Percentiles rank a stretch among this genome's conserved stretches.
Conservation (phyloP, 1,284 basidiomycete genomes). For the Pyrrhoderma lamaoense region DNA sequence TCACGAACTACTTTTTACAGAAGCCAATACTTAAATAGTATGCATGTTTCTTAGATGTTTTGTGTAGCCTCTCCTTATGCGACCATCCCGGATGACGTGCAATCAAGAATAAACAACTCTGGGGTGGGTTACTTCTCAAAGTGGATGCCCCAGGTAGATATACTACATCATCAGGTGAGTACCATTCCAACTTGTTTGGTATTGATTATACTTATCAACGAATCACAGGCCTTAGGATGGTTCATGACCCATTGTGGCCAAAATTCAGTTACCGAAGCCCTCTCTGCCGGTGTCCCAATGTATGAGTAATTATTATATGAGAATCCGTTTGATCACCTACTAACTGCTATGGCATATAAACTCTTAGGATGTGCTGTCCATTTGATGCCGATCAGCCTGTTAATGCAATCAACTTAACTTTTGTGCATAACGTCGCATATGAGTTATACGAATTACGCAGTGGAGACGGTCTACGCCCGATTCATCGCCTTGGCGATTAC, state of each 20-base stretch:
- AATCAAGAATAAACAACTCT: conserved; percentile 11
- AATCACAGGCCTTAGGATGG: conserved; percentile 18
- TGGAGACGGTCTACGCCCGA: conserved; percentile 21
- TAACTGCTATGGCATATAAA: too few relatives aligned
- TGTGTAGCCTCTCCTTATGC: conserved; percentile 10
- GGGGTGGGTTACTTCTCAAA: conserved; percentile 9
- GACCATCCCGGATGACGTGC: conserved; percentile 9
- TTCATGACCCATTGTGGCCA: conserved; percentile 19
- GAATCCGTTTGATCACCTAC: too few relatives aligned
- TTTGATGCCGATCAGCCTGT: conserved; percentile 23
- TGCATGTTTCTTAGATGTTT: conserved; percentile 4
- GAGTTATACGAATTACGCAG: conserved; percentile 25
- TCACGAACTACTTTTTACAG: too few relatives aligned
- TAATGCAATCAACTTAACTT: conserved; percentile 22
- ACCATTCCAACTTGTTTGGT: not conserved
- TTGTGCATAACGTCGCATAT: conserved; percentile 23
- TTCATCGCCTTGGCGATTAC: conserved; percentile 10
- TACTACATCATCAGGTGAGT: conserved; percentile 14
- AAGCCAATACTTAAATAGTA: not conserved
- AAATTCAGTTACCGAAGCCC: conserved; percentile 17
- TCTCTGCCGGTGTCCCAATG: conserved; percentile 17
- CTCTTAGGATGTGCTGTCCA: conserved; percentile 25
- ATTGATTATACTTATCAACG: not conserved
- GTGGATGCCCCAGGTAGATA: conserved; percentile 18
- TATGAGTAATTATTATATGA: conserved; percentile 1